A percentile compares a stretch with the other conserved stretches of the same genome.
phyloP scores from a whole-genome alignment of 1,139 yeast genomes.

The Scheffersomyces illinoinensis region DNA sequence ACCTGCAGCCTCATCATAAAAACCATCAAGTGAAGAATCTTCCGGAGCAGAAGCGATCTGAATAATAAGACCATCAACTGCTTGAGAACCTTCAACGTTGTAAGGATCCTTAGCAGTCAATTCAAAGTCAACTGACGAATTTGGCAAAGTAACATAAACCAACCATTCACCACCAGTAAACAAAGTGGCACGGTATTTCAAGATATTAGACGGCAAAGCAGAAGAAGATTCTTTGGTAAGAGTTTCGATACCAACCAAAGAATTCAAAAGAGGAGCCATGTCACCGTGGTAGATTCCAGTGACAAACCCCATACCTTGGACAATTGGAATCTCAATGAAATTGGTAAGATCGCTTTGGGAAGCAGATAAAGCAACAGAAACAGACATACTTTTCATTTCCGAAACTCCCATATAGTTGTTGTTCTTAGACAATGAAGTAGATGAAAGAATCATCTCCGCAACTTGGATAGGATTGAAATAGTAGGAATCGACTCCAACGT shows the following conservation, averaged over 20 bases:
- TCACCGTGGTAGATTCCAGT: slow-evolving; percentile 53
- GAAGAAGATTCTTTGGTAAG: slow-evolving; percentile 45
- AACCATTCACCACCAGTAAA: slow-evolving; percentile 56
- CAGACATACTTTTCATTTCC: slow-evolving; percentile 60
- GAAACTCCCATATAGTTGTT: slow-evolving; percentile 40
- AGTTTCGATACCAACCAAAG: slow-evolving; percentile 53
- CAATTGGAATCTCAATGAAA: slow-evolving; percentile 43
- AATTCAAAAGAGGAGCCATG: slow-evolving; percentile 53
- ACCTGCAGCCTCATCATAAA: slow-evolving; percentile 40
- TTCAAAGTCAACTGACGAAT: slow-evolving; percentile 29
- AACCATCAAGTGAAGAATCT: slow-evolving; percentile 19
- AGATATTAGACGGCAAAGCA: slow-evolving; percentile 36
- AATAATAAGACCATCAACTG: slow-evolving; percentile 55
- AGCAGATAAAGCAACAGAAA: slow-evolving; percentile 44
- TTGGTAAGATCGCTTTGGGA: slow-evolving; percentile 16
- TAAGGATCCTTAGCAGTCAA: slow-evolving; percentile 37
- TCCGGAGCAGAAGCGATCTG: slow-evolving; percentile 56
- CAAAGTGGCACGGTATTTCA: slow-evolving; percentile 59
- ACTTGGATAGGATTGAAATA: slow-evolving; percentile 56
- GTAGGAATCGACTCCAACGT: slow-evolving; percentile 31
- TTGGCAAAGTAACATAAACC: slow-evolving; percentile 56
- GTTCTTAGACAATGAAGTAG: slow-evolving; percentile 45
- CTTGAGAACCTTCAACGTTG: slow-evolving; percentile 42
- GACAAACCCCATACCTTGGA: slow-evolving; percentile 72
- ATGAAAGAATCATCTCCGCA: slow-evolving; percentile 56